Evolutionary conservation across 2,329 filamentous ascomycete genomes (phyloP), one percentile per base, ranked within the genome.

Genomic region (Apiospora aurea): DNA sequence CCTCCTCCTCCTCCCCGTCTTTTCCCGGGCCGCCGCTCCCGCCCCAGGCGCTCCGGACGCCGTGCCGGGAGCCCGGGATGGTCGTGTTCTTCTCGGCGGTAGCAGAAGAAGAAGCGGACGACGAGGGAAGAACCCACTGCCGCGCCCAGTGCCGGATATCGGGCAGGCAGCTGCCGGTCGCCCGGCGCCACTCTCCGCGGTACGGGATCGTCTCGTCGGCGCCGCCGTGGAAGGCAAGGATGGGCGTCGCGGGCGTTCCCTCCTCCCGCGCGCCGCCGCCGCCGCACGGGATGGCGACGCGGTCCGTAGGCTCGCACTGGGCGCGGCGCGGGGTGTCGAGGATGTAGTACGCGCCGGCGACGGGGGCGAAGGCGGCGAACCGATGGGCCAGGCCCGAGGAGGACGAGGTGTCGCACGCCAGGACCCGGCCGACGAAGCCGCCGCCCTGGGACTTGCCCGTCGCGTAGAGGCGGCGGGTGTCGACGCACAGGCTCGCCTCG

Each of bases 161-260:
- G 0, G 85, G 85, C 64, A 86, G 73, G 68, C 80, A 81, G 0
- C 82, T 83, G 66, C 46, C 26, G 0, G 69, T 61, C 26, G 81
- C 81, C 2, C 80, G 78, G 3, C 83, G 81, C 26, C 78, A 79
- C 2, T 81, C 82, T 1, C 85, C 85, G 0, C 76, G 71, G 73
- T 87, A 87, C 0, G 78, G 75, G 47, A 87, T 85, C 0, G 80
- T 84, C 4, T 74, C 79, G 76, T 88, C 86, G 1, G 74, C 79
- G 4, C 80, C 81, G 11, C 86, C 85, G 75, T 88, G 86, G 51
- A 87, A 83, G 67, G 85, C 85, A 8, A 88, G 75, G 18, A 88
- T 80, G 1, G 85, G 85, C 2, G 86, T 72, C 34, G 34, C 34
- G 5, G 26, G 26, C 26, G 26, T 29, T 29, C 26, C 26, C 26